Conservation (phyloP, 768 basidiomycete genomes). For the Termitomyces heimii region DNA sequence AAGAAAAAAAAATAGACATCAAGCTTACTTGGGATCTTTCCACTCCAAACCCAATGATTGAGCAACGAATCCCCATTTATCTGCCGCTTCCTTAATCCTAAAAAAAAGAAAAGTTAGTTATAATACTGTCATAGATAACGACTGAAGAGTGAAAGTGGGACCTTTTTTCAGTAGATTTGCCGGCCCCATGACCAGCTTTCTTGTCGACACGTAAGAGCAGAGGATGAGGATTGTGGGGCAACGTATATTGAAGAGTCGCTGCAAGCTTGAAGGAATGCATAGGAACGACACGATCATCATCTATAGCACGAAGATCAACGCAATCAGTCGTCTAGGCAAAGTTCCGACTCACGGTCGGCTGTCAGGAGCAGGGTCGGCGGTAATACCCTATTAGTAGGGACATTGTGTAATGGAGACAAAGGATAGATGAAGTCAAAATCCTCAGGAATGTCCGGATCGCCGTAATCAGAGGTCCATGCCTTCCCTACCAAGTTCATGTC, state of each 20-base stretch:
- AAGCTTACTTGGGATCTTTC: constrained; percentile 21
- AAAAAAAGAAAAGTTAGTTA: constrained; percentile 12
- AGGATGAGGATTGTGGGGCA: constrained; percentile 64
- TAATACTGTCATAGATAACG: neutral
- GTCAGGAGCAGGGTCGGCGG: constrained; percentile 75
- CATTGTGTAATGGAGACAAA: constrained; percentile 76
- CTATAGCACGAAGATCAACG: constrained; percentile 24
- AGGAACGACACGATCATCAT: constrained; percentile 85
- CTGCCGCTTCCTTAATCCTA: constrained; percentile 72
- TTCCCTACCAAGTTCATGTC: constrained; percentile 33
- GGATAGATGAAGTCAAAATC: constrained; percentile 85
- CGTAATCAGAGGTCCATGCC: constrained; percentile 79
- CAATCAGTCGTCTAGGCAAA: neutral
- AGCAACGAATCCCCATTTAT: constrained; percentile 67
- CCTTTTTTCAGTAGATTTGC: constrained; percentile 72
- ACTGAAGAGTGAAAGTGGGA: constrained; percentile 13
- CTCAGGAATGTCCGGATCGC: constrained; percentile 63
- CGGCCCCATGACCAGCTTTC: constrained; percentile 77
- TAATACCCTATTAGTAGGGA: constrained; percentile 51
- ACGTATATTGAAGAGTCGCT: constrained; percentile 66
- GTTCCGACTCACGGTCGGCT: constrained; percentile 61
- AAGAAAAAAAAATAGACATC: constrained; percentile 6
- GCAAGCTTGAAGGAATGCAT: constrained; percentile 82
- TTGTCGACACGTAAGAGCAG: constrained; percentile 73
- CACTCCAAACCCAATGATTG: constrained; percentile 53